Base-by-base conservation (phyloP, 176 grass and related monocot genomes). In the Oryza glaberrima region DNA sequence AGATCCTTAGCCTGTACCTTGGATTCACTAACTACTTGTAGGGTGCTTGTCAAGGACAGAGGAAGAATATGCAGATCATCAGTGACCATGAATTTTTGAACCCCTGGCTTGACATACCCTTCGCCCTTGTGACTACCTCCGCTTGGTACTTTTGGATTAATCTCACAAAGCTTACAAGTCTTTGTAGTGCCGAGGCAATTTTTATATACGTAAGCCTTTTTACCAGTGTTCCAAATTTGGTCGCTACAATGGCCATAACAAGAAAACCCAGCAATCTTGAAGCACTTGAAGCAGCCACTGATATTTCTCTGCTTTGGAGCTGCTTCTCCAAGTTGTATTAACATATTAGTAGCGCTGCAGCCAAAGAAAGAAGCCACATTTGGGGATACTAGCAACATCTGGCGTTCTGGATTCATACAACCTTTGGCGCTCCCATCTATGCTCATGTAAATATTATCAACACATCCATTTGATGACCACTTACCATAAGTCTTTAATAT, bases 371-470 rank as follows among this genome's bases (percentile, higher is more conserved):
- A 40, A 22, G 65, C 4, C 38, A 87, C 1, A 1, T 69, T 44
- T 46, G 78, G 85, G 48, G 78, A 43, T 16, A 69, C 1, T 30
- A 83, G 30, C 20, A 77, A 40, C 2, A 2, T 72, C 14, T 72
- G 74, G 51, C 15, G 1, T n/a, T 32, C 67, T 49, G 73, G 0
- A 45, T 13, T 45, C 9, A 82, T 9, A 9, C 15, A 82, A 66
- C 54, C 74, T 22, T 43, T 26, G 2, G 74, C 28, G 25, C 4
- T 16, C 0, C 73, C 74, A 41, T 32, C 3, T 65, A 88, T 16
- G 40, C 73, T 88, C 6, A n/a, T 64, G 30, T 77, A 83, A 3
- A 83, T 67, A 47, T 71, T 83, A 2, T 65, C 15, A 4, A 78
- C 3, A 7, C 80, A 78, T 3, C 73, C 80, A 4, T 78, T 72